A percentile compares a stretch with the other conserved stretches of the same genome.
These are phyloP conservation scores for Paracoccidioides lutzii DNA, from an alignment of 2,329 filamentous ascomycete genomes.

Conservation along the genomic window DNA sequence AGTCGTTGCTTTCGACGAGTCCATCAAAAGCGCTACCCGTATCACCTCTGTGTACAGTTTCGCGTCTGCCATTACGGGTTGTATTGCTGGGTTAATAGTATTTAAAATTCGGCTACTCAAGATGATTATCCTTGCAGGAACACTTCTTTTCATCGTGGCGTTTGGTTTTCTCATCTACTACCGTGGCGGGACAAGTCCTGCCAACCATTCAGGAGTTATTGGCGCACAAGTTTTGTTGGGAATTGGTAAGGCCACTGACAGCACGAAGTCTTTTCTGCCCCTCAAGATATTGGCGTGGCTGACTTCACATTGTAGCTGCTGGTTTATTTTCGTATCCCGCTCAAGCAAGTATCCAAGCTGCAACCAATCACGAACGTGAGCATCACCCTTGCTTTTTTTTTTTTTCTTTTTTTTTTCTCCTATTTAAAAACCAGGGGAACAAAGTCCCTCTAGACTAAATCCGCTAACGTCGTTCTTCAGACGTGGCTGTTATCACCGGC, in stretches of 20 bases:
- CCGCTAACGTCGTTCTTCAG: conserved; percentile 10
- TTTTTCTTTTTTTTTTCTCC: not conserved
- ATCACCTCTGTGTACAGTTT: conserved; percentile 49
- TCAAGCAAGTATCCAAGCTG: conserved; percentile 40
- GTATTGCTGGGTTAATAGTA: conserved; percentile 44
- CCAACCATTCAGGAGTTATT: conserved; percentile 44
- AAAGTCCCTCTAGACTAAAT: not conserved
- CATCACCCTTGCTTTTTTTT: not conserved
- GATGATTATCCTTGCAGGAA: conserved; percentile 49
- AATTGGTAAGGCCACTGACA: conserved; percentile 29
- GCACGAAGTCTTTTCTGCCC: not conserved
- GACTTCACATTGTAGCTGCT: conserved; percentile 28
- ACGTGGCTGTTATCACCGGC: conserved; percentile 52
- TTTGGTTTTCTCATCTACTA: conserved; percentile 53
- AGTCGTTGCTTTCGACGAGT: conserved; percentile 48
- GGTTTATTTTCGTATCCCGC: conserved; percentile 47
- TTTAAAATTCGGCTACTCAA: conserved; percentile 48
- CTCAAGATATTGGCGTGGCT: not conserved
- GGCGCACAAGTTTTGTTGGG: conserved; percentile 51
- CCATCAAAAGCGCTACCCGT: conserved; percentile 43
- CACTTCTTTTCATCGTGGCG: conserved; percentile 49
- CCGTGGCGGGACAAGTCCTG: conserved; percentile 38
- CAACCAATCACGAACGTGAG: conserved; percentile 37
- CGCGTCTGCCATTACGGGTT: conserved; percentile 45
- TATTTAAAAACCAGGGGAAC: conserved; percentile 4